Percentiles rank a stretch among this genome's conserved stretches.
Conservation (phyloP, 2,329 filamentous ascomycete genomes). For the Cladosporium oxysporum region DNA sequence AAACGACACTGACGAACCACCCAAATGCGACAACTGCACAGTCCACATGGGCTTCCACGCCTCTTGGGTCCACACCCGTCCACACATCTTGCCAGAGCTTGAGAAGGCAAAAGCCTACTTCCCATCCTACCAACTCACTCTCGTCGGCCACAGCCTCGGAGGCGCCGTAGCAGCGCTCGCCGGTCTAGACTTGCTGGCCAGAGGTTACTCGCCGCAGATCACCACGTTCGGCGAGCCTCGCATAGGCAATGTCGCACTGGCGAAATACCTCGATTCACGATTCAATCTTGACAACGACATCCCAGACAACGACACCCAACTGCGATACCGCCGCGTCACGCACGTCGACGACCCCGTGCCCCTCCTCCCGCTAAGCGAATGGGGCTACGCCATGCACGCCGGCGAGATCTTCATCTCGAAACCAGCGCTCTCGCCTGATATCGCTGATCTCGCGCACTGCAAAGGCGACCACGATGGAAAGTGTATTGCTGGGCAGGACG, state of each 20-base stretch:
- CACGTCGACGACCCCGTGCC: conserved; percentile 87
- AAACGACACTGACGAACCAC: conserved; percentile 37
- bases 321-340: conserved; percentile 73
- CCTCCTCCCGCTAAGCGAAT: conserved; percentile 79
- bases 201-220: conserved; percentile 74
- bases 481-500: conserved; percentile 68
- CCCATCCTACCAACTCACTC: conserved; percentile 70
- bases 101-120: conserved; percentile 60
- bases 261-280: conserved; percentile 54
- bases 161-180: conserved; percentile 89
- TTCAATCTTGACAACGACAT: conserved; percentile 45
- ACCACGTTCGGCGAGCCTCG: conserved; percentile 93
- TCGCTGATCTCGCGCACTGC: conserved; percentile 71
- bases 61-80: conserved; percentile 77
- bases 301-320: conserved; percentile 25
- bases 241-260: conserved; percentile 57
- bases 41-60: conserved; percentile 88
- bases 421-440: conserved; percentile 64
- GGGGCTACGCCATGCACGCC: conserved; percentile 82
- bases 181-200: conserved; percentile 73
- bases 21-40: conserved; percentile 79
- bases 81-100: conserved; percentile 68
- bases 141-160: conserved; percentile 89
- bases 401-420: conserved; percentile 88
- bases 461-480: conserved; percentile 67